Percentiles rank a stretch among this genome's conserved stretches.
phyloP scores from a whole-genome alignment of 1,284 basidiomycete genomes.

The Cutaneotrichosporon spelunceum region DNA sequence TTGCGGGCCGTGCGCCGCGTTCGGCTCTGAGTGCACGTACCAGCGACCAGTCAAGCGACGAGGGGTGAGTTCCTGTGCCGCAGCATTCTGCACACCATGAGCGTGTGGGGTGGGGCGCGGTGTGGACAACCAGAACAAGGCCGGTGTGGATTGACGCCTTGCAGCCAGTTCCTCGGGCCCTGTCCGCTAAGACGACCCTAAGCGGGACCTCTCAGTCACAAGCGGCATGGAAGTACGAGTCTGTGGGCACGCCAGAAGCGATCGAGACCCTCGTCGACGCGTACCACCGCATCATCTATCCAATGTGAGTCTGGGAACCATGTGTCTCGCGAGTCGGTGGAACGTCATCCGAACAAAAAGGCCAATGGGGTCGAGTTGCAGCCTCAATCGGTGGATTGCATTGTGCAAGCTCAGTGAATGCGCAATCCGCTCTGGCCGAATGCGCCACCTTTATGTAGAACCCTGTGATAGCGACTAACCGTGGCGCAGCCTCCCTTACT shows the following conservation, averaged over 20 bases:
- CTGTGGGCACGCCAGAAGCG: constrained; percentile 30
- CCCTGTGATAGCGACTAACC: background rate
- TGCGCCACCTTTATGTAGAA: background rate
- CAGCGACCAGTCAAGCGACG: constrained; percentile 45
- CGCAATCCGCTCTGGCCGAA: background rate
- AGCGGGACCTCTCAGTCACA: background rate
- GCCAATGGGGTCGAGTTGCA: too few species aligned
- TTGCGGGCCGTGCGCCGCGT: constrained; percentile 43
- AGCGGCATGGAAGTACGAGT: constrained; percentile 32
- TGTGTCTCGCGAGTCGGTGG: background rate
- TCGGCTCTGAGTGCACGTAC: constrained; percentile 45
- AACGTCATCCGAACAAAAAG: background rate
- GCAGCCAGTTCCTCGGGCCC: constrained; percentile 13
- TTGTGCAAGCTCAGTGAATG: background rate
- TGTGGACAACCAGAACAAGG: background rate
- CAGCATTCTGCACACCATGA: background rate
- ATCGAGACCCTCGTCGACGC: constrained; percentile 34
- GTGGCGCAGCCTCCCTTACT: constrained; percentile 36
- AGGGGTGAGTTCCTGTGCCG: constrained; percentile 34
- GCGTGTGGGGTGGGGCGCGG: background rate
- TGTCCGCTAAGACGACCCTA: background rate
- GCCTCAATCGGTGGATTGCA: background rate
- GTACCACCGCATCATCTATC: constrained; percentile 40
- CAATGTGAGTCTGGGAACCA: constrained; percentile 32
- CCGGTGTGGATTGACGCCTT: constrained; percentile 1